Conservation (phyloP, 208 protist genomes). For the Trypanosoma conorhini region DNA sequence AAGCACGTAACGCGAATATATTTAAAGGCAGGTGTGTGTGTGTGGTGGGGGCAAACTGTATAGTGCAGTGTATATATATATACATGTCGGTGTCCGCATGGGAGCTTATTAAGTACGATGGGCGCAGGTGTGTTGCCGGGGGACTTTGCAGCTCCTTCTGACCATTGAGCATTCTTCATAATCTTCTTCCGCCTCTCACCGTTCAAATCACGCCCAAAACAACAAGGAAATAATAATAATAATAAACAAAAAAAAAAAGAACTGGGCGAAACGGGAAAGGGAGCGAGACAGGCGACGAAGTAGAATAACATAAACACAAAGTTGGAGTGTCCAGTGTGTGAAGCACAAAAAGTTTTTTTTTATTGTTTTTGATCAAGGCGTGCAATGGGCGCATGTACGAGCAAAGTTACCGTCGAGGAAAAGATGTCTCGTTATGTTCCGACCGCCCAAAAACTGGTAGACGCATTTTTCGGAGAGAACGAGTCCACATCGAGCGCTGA, state of each 20-base stretch:
- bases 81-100: neutral
- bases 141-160: neutral
- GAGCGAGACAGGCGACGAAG: neutral
- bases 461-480: constrained; percentile 41
- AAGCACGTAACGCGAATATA: neutral
- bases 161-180: neutral
- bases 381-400: constrained; percentile 39
- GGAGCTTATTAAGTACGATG: neutral
- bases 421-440: constrained; percentile 39
- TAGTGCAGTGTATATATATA: neutral
- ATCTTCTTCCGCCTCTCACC: neutral
- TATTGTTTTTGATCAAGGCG: neutral
- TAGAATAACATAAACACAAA: constrained; percentile 1
- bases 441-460: constrained; percentile 37
- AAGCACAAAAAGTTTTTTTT: too few relatives aligned
- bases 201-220: neutral
- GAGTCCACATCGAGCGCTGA: constrained; percentile 30
- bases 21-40: neutral
- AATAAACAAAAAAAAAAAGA: neutral
- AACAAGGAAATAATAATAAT: neutral
- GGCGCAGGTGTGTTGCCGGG: neutral
- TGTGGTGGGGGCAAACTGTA: neutral
- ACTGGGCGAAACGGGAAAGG: neutral
- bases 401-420: constrained; percentile 10
- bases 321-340: too few relatives aligned